Evolutionary conservation across 2,329 filamentous ascomycete species (phyloP).

Genomic region (Sphaerulina musiva): DNA sequence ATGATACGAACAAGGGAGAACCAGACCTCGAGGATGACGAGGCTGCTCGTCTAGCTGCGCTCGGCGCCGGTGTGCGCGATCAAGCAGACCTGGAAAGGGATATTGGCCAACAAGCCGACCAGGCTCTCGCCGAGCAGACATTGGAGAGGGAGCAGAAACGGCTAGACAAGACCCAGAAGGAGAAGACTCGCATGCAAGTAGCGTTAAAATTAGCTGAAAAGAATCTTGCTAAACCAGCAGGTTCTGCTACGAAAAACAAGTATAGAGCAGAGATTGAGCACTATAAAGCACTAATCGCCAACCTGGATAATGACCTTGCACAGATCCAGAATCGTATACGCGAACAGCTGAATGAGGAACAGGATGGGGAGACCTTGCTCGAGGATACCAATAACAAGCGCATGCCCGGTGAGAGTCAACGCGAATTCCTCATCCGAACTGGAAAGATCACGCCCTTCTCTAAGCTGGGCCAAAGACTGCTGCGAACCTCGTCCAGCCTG

Average conservation of each 20-base stretch:
- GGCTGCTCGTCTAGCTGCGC: constrained; percentile 35
- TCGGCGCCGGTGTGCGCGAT: constrained; percentile 55
- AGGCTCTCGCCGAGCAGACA: constrained; percentile 54
- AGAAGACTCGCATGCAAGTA: constrained; percentile 54
- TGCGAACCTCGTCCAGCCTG: constrained; percentile 60
- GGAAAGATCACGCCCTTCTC: constrained; percentile 97
- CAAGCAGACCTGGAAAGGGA: constrained; percentile 88
- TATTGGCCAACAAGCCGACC: constrained; percentile 62
- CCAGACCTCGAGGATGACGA: constrained; percentile 27
- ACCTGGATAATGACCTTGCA: constrained; percentile 63
- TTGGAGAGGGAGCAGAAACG: constrained; percentile 59
- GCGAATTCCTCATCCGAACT: constrained; percentile 87
- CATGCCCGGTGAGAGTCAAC: constrained; percentile 71
- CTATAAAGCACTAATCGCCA: constrained; percentile 57
- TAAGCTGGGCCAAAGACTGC: constrained; percentile 60
- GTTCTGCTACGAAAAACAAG: constrained; percentile 51
- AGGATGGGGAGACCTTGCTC: constrained; percentile 36
- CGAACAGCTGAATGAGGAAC: constrained; percentile 42
- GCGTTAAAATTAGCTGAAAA: constrained; percentile 57
- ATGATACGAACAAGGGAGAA: constrained; percentile 1
- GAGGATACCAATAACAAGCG: constrained; percentile 50
- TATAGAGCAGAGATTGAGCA: constrained; percentile 60
- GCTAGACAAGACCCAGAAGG: constrained; percentile 50
- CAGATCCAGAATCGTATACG: constrained; percentile 78
- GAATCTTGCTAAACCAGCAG: constrained; percentile 50